Percentiles rank a stretch among this genome's conserved stretches.
phyloP scores from a whole-genome alignment of 2,329 filamentous ascomycete genomes.

The Aspergillus sp. region DNA sequence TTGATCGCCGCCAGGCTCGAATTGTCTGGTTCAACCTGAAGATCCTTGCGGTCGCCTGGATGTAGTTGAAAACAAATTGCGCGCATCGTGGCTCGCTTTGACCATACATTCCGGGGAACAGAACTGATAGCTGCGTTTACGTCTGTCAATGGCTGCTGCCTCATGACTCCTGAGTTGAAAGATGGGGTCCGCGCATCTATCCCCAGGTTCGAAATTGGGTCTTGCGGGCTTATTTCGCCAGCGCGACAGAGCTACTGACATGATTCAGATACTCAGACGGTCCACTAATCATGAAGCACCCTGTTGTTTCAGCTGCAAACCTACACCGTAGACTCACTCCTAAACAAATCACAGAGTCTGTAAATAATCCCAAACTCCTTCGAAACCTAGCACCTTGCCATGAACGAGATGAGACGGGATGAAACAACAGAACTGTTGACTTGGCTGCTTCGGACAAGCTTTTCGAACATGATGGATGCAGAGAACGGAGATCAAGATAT shows the following conservation, averaged over 20 bases:
- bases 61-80: background rate
- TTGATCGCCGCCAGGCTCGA: background rate
- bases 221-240: background rate
- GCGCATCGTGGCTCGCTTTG: background rate
- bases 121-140: background rate
- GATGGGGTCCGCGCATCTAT: background rate
- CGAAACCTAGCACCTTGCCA: background rate
- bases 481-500: too few species aligned
- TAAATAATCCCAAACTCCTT: background rate
- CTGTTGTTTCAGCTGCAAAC: background rate
- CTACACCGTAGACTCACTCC: background rate
- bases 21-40: background rate
- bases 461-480: background rate
- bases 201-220: background rate
- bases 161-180: background rate
- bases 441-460: background rate
- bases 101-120: background rate
- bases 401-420: background rate
- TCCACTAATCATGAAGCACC: slow-evolving; percentile 1
- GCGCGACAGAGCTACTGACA: background rate
- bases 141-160: background rate
- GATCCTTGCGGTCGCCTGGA: background rate
- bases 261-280: background rate
- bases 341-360: background rate
- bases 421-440: background rate